Evolutionary conservation across 345 rosid species (phyloP).

Genomic region (Populus ilicifolia): DNA sequence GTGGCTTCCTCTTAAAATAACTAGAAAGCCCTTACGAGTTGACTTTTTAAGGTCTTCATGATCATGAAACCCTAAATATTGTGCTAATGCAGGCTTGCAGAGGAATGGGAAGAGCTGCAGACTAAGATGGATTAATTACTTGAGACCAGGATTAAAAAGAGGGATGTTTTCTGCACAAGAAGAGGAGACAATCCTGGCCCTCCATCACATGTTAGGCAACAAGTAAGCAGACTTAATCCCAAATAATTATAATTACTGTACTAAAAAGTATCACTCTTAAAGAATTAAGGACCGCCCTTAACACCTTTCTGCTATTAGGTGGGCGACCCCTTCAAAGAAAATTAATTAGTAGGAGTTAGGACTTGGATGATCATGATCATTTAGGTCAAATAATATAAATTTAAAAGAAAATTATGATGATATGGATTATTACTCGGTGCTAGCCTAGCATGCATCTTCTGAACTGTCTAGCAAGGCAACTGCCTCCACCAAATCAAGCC

Average conservation of each 20-base stretch:
- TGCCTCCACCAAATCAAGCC: background rate
- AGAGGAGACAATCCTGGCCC: conserved; percentile 60
- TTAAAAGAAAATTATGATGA: background rate
- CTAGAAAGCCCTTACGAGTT: conserved; percentile 21
- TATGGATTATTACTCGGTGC: background rate
- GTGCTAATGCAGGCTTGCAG: conserved; percentile 52
- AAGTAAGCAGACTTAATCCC: conserved; percentile 42
- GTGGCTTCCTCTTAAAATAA: background rate
- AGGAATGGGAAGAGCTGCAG: conserved; percentile 97
- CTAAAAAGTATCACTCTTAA: background rate
- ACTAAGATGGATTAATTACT: conserved; percentile 88
- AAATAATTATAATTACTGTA: background rate
- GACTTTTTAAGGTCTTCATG: background rate
- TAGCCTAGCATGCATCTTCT: background rate
- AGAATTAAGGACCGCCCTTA: background rate
- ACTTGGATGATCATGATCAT: background rate
- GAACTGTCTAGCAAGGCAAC: background rate
- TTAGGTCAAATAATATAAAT: background rate
- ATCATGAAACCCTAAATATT: background rate
- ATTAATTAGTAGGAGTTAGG: background rate
- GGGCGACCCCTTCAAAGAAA: background rate
- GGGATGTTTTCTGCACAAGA: conserved; percentile 58
- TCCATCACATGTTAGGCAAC: conserved; percentile 78
- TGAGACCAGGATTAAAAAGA: conserved; percentile 81
- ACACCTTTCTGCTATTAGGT: background rate